Evolutionary conservation across 495 filamentous ascomycete species (phyloP), one percentile per base, ranked within the genome.

Genomic region (Cercophora scortea): DNA sequence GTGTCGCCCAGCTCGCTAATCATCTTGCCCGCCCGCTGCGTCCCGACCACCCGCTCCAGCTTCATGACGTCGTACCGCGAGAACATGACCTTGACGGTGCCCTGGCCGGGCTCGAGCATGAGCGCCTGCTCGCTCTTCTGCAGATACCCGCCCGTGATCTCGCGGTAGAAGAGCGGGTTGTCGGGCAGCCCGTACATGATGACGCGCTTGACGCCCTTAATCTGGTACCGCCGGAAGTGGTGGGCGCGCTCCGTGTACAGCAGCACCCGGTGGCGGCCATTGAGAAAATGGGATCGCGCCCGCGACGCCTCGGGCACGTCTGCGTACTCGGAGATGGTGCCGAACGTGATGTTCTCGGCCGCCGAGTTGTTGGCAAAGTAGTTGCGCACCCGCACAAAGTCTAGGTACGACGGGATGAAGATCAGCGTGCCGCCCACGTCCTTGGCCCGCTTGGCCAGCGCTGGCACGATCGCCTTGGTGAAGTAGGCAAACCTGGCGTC

Each of bases 401-500:
- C 93, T 39, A 95, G 81, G 70, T 94, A 96, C 8, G 85, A 88
- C 0, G 93, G 88, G 47, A 97, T 82, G 75, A 95, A 96, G 59
- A 96, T 75, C 41, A 97, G 64, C 0, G 85, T 86, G 32, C 92
- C 77, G 47, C 63, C 64, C 36, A 73, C 59, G 55, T 74, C 69
- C 35, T 69, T 71, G 50, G 81, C 75, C 16, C 85, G 84, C 55
- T 70, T 72, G 16, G 78, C 73, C 32, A 98, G 74, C 7, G 78
- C 69, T 7, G 93, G 92, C 9, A 96, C 64, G 47, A 96, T 69
- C 19, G 87, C 81, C 17, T 83, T 82, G 32, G 79, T 87, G 71
- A 97, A 97, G 70, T 90, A 92, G 51, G 84, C 83, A 77, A 97
- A 98, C n/a, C 93, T 79, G 12, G 87, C 77, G 56, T 96, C 89